Base-by-base conservation (phyloP, 805 yeast species). In the Saccharomycopsis amapae region DNA sequence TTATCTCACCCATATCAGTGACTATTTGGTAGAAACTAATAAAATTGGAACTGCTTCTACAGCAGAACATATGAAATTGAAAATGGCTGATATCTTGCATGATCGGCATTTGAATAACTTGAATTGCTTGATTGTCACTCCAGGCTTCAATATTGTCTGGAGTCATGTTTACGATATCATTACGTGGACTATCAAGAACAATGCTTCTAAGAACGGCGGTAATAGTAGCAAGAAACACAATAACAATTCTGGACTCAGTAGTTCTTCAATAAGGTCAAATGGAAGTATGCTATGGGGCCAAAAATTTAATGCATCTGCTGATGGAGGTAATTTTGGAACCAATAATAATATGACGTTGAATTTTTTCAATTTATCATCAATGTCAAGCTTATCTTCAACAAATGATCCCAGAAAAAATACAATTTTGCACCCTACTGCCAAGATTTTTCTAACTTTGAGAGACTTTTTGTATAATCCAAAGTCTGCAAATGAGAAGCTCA, bases 151-250 rank as follows among this genome's bases (percentile, higher is more conserved):
- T 17, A 60, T 68, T 19, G 58, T 76, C 13, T 55, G 72, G 31
- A 59, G 74, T 23, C 80, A 76, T 56, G 53, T 74, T 18, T 65
- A 62, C 50, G 78, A 73, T 55, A 62, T 68, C 19, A 60, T 69
- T 2, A 38, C 30, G 12, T 40, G 45, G 41, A 48, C 56, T 9
- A 41, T 50, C 24, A 44, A 49, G 33, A 33, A 37, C n/a, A 37
- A 42, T 30, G 37, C 39, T 22, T 24, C 49, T 12, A 45, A 32
- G 6, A 28, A 20, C 25, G 31, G 18, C 12, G 35, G 31, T 22
- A 15, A 19, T 15, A 22, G 24, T 18, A 15, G 28, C 6, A 17
- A 18, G n/a, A 22, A 22, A 9, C 28, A 22, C n/a, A 37, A 32
- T 15, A 23, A 17, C 12, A 30, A 37, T 10, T 32, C 22, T 20